Conservation (phyloP, 768 basidiomycete species). For the Mycena amicta region DNA sequence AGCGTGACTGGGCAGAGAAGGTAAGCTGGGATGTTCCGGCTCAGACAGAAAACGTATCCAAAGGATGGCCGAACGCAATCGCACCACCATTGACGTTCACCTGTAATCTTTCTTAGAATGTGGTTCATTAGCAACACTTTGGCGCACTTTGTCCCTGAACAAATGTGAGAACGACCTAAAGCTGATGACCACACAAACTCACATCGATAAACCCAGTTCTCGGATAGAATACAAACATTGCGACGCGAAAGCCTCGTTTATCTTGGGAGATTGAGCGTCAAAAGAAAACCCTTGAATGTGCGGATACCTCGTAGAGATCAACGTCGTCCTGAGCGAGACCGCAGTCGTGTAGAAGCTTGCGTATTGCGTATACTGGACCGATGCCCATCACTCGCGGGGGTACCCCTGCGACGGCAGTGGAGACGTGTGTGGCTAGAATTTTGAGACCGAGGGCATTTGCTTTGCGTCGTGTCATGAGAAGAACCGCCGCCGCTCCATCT, state of each 20-base stretch:
- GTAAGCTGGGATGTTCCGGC: conserved; percentile 17
- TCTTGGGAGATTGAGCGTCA: conserved; percentile 46
- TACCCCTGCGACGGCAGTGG: conserved; percentile 70
- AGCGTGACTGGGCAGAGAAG: conserved; percentile 46
- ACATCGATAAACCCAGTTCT: conserved; percentile 59
- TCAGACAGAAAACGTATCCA: conserved; percentile 57
- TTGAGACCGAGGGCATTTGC: conserved; percentile 74
- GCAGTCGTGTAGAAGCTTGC: conserved; percentile 65
- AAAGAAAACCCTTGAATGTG: too few relatives aligned
- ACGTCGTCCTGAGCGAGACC: conserved; percentile 72
- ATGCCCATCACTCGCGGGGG: conserved; percentile 88
- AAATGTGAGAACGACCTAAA: neutral
- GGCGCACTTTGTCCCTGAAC: conserved; percentile 40
- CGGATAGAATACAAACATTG: conserved; percentile 77
- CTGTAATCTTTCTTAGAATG: too few relatives aligned
- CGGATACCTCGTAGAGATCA: conserved; percentile 77
- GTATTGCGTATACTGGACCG: conserved; percentile 85
- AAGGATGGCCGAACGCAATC: conserved; percentile 82
- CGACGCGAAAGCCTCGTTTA: conserved; percentile 92
- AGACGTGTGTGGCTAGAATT: conserved; percentile 78
- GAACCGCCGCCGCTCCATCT: conserved; percentile 79
- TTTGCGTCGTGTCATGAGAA: conserved; percentile 80
- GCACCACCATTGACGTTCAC: conserved; percentile 92
- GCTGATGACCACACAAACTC: conserved; percentile 4
- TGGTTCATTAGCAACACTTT: neutral